Evolutionary conservation across 225 moss, liverwort and hornwort genomes (phyloP), one percentile per base, ranked within the genome.

Genomic region (Anthoceros angustus): DNA sequence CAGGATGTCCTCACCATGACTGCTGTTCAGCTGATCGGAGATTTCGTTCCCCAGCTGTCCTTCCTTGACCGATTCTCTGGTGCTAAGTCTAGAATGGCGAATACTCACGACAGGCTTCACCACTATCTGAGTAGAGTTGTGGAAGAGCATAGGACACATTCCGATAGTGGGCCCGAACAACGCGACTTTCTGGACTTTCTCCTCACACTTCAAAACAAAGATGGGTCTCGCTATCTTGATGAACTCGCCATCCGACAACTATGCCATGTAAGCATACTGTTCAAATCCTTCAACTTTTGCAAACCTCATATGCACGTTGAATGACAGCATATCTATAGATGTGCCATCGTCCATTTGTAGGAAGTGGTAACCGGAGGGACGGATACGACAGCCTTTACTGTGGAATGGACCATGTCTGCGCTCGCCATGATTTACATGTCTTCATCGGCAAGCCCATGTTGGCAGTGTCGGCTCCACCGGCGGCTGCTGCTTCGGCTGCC

Each of bases 321-420:
- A 43, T 43, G 43, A 43, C 43, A 43, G 43, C 43, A 12, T 8
- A 43, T 12, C 9, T 43, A 43, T 43, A 43, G 8, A 43, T 43
- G 43, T 43, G 12, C 8, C 12, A 43, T 43, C 12, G 43, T 43
- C 43, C 43, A 43, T 43, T 46, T 64, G 55, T 66, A 74, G 74
- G 66, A 70, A n/a, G 46, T 74, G 42, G 18, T 74, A 43, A 39
- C 49, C 39, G 74, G 65, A 9, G 74, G 70, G 1, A 61, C 70
- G 8, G 70, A 70, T 24, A 70, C 70, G 12, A 25, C 42, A 8
- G 32, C 74, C 25, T 26, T 41, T 62, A 40, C 43, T 1, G 0
- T 64, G 32, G 43, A 50, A 11, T 74, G 74, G 74, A 62, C 46
- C 42, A 25, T 74, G 16, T 23, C 74, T 9, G 74, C 69, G 45